A percentile compares a stretch with the other conserved stretches of the same genome.
These are phyloP conservation scores for Cyberlindnera mississippiensis DNA, from an alignment of 805 yeast species.

Conservation along the genomic window DNA sequence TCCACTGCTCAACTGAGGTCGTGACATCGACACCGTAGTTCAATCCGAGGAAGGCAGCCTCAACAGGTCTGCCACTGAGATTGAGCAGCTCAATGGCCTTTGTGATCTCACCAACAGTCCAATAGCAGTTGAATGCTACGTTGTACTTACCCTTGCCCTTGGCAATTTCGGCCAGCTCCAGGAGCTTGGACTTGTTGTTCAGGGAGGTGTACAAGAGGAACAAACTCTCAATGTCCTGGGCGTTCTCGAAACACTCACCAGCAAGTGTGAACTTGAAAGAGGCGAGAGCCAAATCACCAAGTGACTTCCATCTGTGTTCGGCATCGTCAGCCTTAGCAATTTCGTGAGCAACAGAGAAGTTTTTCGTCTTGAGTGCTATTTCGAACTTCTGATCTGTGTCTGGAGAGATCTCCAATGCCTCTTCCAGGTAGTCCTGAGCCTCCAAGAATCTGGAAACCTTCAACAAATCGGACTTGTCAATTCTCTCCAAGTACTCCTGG, in stretches of 20 bases:
- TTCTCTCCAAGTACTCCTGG: slow-evolving; percentile 50
- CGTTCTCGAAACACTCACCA: slow-evolving; percentile 69
- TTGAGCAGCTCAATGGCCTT: slow-evolving; percentile 63
- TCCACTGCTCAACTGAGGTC: slow-evolving; percentile 62
- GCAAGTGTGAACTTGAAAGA: slow-evolving; percentile 83
- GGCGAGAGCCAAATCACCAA: slow-evolving; percentile 82
- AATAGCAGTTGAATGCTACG: slow-evolving; percentile 85
- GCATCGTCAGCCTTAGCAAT: slow-evolving; percentile 51
- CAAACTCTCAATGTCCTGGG: slow-evolving; percentile 78
- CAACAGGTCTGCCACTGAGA: slow-evolving; percentile 67
- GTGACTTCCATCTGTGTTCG: slow-evolving; percentile 81
- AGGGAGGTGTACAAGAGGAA: slow-evolving; percentile 79
- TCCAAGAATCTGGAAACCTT: slow-evolving; percentile 91
- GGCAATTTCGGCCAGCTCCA: slow-evolving; percentile 62
- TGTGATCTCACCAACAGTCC: slow-evolving; percentile 74
- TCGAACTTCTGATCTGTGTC: slow-evolving; percentile 92
- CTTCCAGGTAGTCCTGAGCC: slow-evolving; percentile 81
- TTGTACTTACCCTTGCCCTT: slow-evolving; percentile 76
- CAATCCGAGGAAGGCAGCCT: slow-evolving; percentile 76
- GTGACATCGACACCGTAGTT: slow-evolving; percentile 55
- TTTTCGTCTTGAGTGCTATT: slow-evolving; percentile 73
- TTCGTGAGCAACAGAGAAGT: slow-evolving; percentile 67
- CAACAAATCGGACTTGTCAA: slow-evolving; percentile 61
- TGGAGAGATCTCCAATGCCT: slow-evolving; percentile 77
- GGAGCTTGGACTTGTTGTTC: slow-evolving; percentile 60